Evolutionary conservation across 441 rosid genomes (phyloP), one percentile per base, ranked within the genome.

Genomic region (Metrosideros polymorpha): DNA sequence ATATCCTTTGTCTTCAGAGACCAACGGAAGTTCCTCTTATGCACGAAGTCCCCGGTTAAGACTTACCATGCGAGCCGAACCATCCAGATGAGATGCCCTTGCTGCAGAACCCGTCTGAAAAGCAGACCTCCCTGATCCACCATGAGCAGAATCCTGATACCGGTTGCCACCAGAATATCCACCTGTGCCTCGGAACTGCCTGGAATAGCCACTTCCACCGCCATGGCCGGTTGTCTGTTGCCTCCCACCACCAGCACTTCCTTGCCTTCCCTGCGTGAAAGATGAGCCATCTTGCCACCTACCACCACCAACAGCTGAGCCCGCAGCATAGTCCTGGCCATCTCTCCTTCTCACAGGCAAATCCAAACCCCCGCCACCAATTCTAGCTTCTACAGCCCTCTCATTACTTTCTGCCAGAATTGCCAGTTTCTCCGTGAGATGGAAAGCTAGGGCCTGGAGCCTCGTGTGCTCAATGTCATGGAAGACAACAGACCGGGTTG

Each of bases 401-500:
- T 94, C 96, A 82, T 94, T 95, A 82, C 93, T 94, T 53, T 95
- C 98, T 7, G 94, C 93, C 75, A 94, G 92, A 79, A 93, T 42
- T 6, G 92, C 71, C 45, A 95, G 89, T 88, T 92, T 95, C 85
- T 94, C 97, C 0, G 95, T 93, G 87, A 95, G 89, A 86, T 93
- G 96, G 93, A 96, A 96, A 17, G 98, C 96, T 89, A 96, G 88
- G 42, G 93, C 86, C 90, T 96, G 99, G 85, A 95, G 53, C 92
- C 95, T 95, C 42, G 93, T 88, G 85, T 92, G 91, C 91, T 93
- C 93, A 22, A 93, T 92, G 35, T 93, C 94, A 27, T 92, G 97
- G 95, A 96, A 95, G 89, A 94, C 82, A 14, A 95, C 87, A 85
- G 97, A 95, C 10, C 54, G 89, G 10, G 96, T 94, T 52, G 98